Percentiles rank a stretch among this genome's conserved stretches.
These are phyloP conservation scores for Spencermartinsiella ligniputridi DNA, from an alignment of 1,139 yeast species.

Conservation along the genomic window DNA sequence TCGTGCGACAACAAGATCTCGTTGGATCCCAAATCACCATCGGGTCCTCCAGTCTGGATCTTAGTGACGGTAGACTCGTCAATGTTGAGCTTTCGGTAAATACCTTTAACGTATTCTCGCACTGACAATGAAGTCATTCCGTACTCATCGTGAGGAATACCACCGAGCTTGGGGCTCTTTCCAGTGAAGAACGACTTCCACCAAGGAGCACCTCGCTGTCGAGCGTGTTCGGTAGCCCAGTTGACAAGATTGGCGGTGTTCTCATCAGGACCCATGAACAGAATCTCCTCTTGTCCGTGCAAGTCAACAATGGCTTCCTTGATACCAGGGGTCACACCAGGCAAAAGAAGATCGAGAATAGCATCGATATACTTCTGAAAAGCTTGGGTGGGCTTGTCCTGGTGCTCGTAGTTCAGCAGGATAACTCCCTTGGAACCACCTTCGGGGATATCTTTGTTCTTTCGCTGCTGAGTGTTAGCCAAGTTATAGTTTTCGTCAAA, in stretches of 20 bases:
- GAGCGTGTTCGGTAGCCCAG: constrained; percentile 98
- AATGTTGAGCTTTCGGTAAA: constrained; percentile 73
- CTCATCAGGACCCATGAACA: constrained; percentile 98
- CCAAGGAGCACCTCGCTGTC: constrained; percentile 93
- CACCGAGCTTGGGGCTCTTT: constrained; percentile 86
- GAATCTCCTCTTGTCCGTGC: constrained; percentile 77
- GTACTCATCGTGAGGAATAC: constrained; percentile 96
- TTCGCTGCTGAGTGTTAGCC: constrained; percentile 94
- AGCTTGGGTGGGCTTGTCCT: constrained; percentile 76
- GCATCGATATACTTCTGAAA: constrained; percentile 93
- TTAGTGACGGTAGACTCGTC: constrained; percentile 60
- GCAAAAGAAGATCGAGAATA: constrained; percentile 77
- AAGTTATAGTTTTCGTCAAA: constrained; percentile 95
- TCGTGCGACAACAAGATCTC: constrained; percentile 87
- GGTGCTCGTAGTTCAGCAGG: constrained; percentile 70
- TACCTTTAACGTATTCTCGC: constrained; percentile 84
- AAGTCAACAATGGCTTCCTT: constrained; percentile 85
- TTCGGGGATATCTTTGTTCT: constrained; percentile 97
- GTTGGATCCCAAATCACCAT: constrained; percentile 95
- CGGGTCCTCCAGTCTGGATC: constrained; percentile 98
- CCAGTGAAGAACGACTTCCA: constrained; percentile 99
- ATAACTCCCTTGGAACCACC: constrained; percentile 99
- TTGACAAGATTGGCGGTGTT: constrained; percentile 94
- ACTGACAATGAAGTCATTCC: constrained; percentile 98
- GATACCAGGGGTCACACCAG: constrained; percentile 64